Conservation (phyloP, 1,139 yeast genomes). For the Kodamaea fungicola region DNA sequence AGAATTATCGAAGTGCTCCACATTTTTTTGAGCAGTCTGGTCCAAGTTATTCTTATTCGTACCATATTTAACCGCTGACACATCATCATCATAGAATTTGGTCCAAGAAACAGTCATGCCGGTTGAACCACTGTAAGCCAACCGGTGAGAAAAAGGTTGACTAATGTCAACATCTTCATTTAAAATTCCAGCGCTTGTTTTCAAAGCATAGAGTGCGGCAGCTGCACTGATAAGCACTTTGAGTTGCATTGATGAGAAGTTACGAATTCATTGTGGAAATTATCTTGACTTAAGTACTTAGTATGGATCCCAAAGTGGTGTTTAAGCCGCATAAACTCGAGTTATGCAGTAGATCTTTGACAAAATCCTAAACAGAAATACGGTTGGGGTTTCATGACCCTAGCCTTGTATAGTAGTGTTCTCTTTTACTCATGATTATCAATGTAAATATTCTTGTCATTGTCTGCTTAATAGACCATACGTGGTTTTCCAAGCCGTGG, state of each 20-base stretch:
- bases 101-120: slow-evolving; percentile 7
- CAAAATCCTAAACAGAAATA: too few species aligned
- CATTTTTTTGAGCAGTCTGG: slow-evolving; percentile 2
- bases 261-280: neutral
- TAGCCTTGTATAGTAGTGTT: too few species aligned
- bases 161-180: too few species aligned
- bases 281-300: too few species aligned
- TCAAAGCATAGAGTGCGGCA: slow-evolving; percentile 2
- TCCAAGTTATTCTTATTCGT: slow-evolving; percentile 3
- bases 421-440: too few species aligned
- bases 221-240: slow-evolving; percentile 2
- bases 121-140: slow-evolving; percentile 3
- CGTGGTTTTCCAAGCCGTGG: too few species aligned
- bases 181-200: slow-evolving; percentile 1
- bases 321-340: too few species aligned
- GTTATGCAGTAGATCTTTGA: too few species aligned
- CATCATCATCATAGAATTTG: slow-evolving; percentile 2
- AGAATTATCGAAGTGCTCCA: slow-evolving; percentile 4
- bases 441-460: too few species aligned
- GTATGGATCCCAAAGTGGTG: too few species aligned
- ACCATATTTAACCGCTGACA: slow-evolving; percentile 4
- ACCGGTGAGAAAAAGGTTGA: slow-evolving; percentile 2
- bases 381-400: too few species aligned
- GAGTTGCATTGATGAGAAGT: slow-evolving; percentile 2
- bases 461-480: too few species aligned